phyloP scores from a whole-genome alignment of 495 filamentous ascomycete species.

The Aspergillus saccharolyticus region DNA sequence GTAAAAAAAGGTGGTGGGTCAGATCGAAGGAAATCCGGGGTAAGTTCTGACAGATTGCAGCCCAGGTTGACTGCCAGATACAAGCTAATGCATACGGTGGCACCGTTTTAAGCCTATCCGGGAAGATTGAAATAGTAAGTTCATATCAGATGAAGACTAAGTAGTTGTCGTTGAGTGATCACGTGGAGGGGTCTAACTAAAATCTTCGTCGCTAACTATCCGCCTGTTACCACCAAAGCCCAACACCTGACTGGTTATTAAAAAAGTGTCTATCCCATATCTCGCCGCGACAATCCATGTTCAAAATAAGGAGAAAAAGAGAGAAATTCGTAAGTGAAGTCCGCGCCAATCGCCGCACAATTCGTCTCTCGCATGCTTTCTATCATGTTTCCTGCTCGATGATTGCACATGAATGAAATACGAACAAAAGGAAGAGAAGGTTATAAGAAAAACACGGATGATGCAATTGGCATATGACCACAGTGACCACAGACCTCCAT shows the following conservation, averaged over 20 bases:
- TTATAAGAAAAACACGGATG: conserved; percentile 1
- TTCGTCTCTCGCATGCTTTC: conserved; percentile 12
- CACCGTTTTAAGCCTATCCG: too few relatives aligned
- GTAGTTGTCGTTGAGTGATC: too few relatives aligned
- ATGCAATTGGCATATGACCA: not conserved
- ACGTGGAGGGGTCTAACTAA: not conserved
- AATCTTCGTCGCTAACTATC: conserved; percentile 1
- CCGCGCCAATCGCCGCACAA: conserved; percentile 16
- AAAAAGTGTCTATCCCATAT: conserved; percentile 7
- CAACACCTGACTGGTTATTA: conserved; percentile 9
- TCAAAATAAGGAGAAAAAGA: conserved; percentile 4
- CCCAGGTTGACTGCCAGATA: not conserved
- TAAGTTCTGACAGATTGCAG: not conserved
- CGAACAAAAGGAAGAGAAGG: not conserved
- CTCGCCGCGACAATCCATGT: not conserved
- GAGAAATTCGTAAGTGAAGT: too few relatives aligned
- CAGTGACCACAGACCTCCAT: too few relatives aligned
- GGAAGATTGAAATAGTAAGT: too few relatives aligned
- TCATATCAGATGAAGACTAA: too few relatives aligned
- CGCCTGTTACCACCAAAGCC: conserved; percentile 5
- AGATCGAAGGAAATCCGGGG: not conserved
- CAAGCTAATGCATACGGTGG: too few relatives aligned
- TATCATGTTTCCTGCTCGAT: conserved; percentile 1
- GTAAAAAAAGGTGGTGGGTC: not conserved
- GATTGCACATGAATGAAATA: not conserved